Conservation (phyloP, 257 asterid genomes). For the Cordia subcordata region DNA sequence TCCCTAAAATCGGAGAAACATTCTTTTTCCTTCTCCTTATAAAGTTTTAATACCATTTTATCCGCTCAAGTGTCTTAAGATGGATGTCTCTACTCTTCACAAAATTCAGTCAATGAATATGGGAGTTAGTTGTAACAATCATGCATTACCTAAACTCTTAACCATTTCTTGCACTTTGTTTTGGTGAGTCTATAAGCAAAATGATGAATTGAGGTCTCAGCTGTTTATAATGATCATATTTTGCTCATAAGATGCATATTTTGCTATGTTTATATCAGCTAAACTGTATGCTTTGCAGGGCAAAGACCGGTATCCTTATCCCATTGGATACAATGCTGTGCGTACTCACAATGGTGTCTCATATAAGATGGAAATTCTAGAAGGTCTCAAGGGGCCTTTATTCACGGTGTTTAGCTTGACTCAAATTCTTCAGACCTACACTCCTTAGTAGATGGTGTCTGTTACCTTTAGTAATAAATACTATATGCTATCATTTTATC, state of each 20-base stretch:
- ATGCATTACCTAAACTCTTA: too few relatives aligned
- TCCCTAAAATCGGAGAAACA: too few relatives aligned
- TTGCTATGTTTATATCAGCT: constrained; percentile 8
- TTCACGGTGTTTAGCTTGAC: constrained; percentile 53
- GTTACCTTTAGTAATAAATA: constrained; percentile 3
- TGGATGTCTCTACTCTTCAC: too few relatives aligned
- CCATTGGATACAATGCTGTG: constrained; percentile 74
- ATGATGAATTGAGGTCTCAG: too few relatives aligned
- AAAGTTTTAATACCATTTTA: too few relatives aligned
- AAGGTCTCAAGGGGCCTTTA: constrained; percentile 88
- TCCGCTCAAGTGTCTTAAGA: too few relatives aligned
- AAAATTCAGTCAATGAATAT: too few relatives aligned
- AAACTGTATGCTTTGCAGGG: constrained; percentile 53
- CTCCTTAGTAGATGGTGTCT: neutral
- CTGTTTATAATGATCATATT: too few relatives aligned
- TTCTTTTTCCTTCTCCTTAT: too few relatives aligned
- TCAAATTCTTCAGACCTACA: constrained; percentile 5
- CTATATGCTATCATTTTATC: neutral
- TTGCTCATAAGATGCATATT: neutral
- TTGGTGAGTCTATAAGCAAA: too few relatives aligned
- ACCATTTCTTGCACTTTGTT: too few relatives aligned
- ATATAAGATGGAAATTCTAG: constrained; percentile 72
- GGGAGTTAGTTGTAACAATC: too few relatives aligned
- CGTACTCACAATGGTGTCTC: constrained; percentile 68
- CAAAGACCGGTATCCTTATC: constrained; percentile 92